Evolutionary conservation across 1,284 basidiomycete species (phyloP), one percentile per base, ranked within the genome.

Genomic region (Austroboletus rostrupii): DNA sequence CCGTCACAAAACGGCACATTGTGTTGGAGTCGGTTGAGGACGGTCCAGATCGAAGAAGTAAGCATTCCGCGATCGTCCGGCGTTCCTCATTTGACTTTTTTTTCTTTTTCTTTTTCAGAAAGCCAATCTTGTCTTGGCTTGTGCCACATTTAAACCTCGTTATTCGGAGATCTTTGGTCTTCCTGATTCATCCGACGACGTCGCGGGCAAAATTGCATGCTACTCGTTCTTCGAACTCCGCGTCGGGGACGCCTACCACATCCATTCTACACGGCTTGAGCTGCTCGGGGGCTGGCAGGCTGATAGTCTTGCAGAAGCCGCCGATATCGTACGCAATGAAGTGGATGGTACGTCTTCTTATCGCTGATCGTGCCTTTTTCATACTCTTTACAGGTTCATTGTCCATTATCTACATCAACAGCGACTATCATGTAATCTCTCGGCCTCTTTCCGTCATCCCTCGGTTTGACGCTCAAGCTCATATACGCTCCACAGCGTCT

Each of bases 221-320:
- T 78, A 46, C 72, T 75, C 42, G 54, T 54, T 83, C 5, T 75
- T 82, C 53, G 75, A 79, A 50, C 61, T 78, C 17, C 65, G 69
- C 28, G 60, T 68, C 3, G 70, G 65, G 12, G 65, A 72, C 11
- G 57, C 69, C 19, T 60, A 61, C 9, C 66, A 68, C 3, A 64
- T 72, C 3, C 62, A 69, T 5, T 70, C 73, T 20, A 60, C 73
- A 1, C 61, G 55, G 19, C 70, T 87, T 2, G 71, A 73, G 49
- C 72, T 71, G 43, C 53, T 82, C 13, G 79, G 78, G 5, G 76
- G 80, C 35, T 85, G 82, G 81, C 61, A 71, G 32, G 61, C 80
- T 7, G 74, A 79, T 45, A 78, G 80, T 8, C 69, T 72, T 14
- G 66, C 74, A 1, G 67, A 69, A 38, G 72, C 73, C 28, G 61